A percentile compares a stretch with the other conserved stretches of the same genome.
phyloP scores from a whole-genome alignment of 495 filamentous ascomycete genomes.

The Hypoxylon subgilvum region DNA sequence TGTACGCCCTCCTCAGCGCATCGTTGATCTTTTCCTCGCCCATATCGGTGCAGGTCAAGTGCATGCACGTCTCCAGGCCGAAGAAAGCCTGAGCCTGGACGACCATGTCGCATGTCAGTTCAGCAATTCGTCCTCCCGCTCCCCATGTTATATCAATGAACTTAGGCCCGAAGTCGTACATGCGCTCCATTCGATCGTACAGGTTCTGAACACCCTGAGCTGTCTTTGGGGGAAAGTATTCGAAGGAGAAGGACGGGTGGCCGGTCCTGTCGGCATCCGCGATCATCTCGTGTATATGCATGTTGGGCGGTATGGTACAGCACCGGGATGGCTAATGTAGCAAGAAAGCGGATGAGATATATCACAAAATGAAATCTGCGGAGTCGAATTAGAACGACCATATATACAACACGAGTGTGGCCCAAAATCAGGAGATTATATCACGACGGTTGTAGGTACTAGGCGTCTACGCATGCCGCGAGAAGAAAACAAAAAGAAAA shows the following conservation, averaged over 20 bases:
- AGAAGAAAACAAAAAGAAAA: background rate
- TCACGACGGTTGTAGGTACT: background rate
- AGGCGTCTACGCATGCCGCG: background rate
- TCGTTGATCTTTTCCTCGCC: constrained; percentile 85
- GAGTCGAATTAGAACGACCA: constrained; percentile 4
- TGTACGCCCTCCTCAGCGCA: constrained; percentile 87
- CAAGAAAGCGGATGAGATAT: background rate
- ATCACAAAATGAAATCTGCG: constrained; percentile 24
- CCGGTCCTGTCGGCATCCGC: constrained; percentile 76
- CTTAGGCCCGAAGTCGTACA: constrained; percentile 89
- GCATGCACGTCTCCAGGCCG: constrained; percentile 98
- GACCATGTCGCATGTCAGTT: constrained; percentile 98
- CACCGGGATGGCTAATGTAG: background rate
- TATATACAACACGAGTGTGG: background rate
- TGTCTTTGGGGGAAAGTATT: constrained; percentile 99
- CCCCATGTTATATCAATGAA: constrained; percentile 99
- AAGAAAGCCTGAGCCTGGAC: constrained; percentile 94
- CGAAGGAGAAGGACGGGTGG: constrained; percentile 92
- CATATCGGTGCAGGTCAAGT: constrained; percentile 99
- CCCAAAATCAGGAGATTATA: background rate
- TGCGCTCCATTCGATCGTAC: constrained; percentile 99
- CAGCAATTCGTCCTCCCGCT: constrained; percentile 86
- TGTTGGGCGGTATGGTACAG: constrained; percentile 40
- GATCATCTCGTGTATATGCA: constrained; percentile 93
- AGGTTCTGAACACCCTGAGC: constrained; percentile 98